These are phyloP conservation scores for Apiospora aurea DNA, from an alignment of 2,329 filamentous ascomycete species.

Conservation along the genomic window DNA sequence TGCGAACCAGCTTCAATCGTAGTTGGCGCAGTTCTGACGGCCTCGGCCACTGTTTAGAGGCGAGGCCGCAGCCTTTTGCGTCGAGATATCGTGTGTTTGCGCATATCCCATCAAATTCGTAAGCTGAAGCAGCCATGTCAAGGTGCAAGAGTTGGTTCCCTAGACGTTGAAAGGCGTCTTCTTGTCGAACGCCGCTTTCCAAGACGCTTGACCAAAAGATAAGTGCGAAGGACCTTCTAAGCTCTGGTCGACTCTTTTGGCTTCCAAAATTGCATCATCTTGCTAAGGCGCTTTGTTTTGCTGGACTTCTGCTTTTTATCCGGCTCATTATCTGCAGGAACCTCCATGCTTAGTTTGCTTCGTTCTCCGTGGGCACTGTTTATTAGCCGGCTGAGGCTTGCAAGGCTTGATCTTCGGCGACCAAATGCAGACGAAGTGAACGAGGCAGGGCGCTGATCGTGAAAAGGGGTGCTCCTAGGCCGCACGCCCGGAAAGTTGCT, in stretches of 20 bases:
- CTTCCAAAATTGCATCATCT: conserved; percentile 83
- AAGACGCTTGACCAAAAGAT: conserved; percentile 15
- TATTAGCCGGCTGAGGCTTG: conserved; percentile 78
- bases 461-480: conserved; percentile 51
- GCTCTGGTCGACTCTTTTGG: conserved; percentile 52
- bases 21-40: not conserved
- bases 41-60: not conserved
- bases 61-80: conserved; percentile 6
- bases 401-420: conserved; percentile 77
- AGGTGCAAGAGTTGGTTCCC: not conserved
- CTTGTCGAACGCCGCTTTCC: not conserved
- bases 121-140: not conserved
- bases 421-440: conserved; percentile 69
- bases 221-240: conserved; percentile 29
- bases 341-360: conserved; percentile 77
- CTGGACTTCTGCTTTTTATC: conserved; percentile 66
- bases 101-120: conserved; percentile 12
- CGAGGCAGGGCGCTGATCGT: conserved; percentile 67
- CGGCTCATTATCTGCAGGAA: conserved; percentile 61
- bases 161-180: not conserved
- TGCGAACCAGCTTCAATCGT: not conserved
- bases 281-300: conserved; percentile 74
- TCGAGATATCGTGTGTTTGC: not conserved
- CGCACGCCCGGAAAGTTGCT: conserved; percentile 56
- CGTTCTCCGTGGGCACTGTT: conserved; percentile 77